Evolutionary conservation across 306 rosid species (phyloP), one percentile per base, ranked within the genome.

Genomic region (Acacia acuminata): DNA sequence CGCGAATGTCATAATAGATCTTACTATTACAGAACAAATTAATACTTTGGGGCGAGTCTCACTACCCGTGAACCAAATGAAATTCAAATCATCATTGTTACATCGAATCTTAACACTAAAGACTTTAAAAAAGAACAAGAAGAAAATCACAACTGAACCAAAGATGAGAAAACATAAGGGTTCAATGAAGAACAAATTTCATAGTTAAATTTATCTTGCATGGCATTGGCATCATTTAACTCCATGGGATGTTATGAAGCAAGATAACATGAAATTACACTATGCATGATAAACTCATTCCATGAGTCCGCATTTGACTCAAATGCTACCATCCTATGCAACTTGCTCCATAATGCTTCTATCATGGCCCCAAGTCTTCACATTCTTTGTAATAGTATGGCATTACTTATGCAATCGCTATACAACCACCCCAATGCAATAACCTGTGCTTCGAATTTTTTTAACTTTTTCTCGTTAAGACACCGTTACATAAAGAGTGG

Each of bases 281-380:
- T 83, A 79, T 66, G 19, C 43, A 79, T 79, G 63, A 75, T 11
- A 55, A 79, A 71, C 14, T 32, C 38, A 53, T 36, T 75, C 17
- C 69, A 61, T 60, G 53, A 83, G 79, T 48, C 77, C 68, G 85
- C 73, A 74, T 60, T 68, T 69, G 73, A 53, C 69, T 77, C 51
- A 66, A 81, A 83, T 64, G 68, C 53, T 27, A 72, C 65, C 82
- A 65, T 47, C 82, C 48, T 74, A 78, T 58, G 79, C 61, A 73
- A 42, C 76, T 58, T 60, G 79, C 79, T 77, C 73, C 50, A 75
- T 25, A 75, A 70, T 74, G 71, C 30, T 68, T 76, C 77, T 81
- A 78, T 45, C 8, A 58, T 71, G 58, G 56, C 76, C 24, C n/a
- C 15, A 42, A 2, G 48, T 72, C 74, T 60, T 36, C 53, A 58